Evolutionary conservation across 495 filamentous ascomycete genomes (phyloP), one percentile per base, ranked within the genome.

Genomic region (Evernia prunastri): DNA sequence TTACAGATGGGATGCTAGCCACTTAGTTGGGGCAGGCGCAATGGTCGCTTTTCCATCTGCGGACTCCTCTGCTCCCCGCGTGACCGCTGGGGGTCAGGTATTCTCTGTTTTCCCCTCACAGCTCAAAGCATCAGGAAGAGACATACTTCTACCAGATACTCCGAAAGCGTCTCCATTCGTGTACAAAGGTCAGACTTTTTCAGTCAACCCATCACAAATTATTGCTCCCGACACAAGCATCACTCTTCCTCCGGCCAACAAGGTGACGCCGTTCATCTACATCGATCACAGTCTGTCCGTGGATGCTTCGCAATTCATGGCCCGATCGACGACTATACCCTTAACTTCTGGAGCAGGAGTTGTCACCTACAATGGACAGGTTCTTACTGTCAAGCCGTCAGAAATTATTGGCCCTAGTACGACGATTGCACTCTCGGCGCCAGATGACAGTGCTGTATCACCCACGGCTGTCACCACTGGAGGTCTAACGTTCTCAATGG

Each of bases 401-500:
- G 39, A 62, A 12, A 53, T 72, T 15, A 56, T 70, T 58, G 68
- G 49, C 23, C 59, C 68, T 20, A 56, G 59, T n/a, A 70, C 70
- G 15, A 64, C 57, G 15, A 65, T 72, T 64, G 49, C 69, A 29
- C 56, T 70, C 43, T 45, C 63, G 67, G 64, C 45, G 29, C 39
- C 8, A 40, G 49, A 29, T 20, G 25, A 25, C 27, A 60, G 36
- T 64, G 29, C 12, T 42, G 53, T 11, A 36, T 33, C 76, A 2
- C 74, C 76, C 31, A 75, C 73, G 4, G 75, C 80, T 11, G 66
- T 79, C n/a, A 67, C 60, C n/a, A 67, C 65, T 25, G 74, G 70
- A 15, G 75, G 75, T 12, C 25, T 82, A 23, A 64, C 70, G 23
- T 73, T 85, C 36, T 68, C 72, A 23, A 53, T 79, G 35, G 75